phyloP scores from a whole-genome alignment of 208 protist species.

The Leishmania guyanensis region DNA sequence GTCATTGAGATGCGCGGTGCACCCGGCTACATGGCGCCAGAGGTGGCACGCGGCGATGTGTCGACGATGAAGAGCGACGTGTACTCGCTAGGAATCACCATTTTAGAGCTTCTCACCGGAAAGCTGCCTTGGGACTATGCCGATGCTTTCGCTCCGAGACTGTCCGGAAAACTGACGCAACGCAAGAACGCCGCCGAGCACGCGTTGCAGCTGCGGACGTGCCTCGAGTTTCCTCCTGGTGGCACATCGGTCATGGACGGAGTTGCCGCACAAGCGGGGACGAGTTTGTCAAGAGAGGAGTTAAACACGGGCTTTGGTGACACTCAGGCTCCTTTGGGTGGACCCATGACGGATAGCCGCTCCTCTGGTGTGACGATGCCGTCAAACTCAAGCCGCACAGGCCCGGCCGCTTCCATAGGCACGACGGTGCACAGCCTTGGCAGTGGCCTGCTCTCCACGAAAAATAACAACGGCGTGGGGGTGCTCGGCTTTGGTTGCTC shows the following conservation, averaged over 20 bases:
- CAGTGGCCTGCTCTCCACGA: not conserved
- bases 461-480: not conserved
- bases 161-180: not conserved
- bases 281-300: not conserved
- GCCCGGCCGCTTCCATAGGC: not conserved
- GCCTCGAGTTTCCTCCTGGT: not conserved
- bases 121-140: constrained; percentile 58
- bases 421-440: not conserved
- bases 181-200: not conserved
- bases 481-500: not conserved
- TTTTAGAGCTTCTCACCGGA: constrained; percentile 64
- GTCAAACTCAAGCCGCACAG: constrained; percentile 1
- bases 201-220: not conserved
- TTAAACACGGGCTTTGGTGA: not conserved
- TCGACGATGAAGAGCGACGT: constrained; percentile 64
- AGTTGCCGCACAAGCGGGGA: not conserved
- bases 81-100: constrained; percentile 63
- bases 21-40: constrained; percentile 79
- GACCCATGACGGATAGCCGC: not conserved
- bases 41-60: constrained; percentile 64
- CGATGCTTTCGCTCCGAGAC: not conserved
- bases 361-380: not conserved
- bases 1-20: constrained; percentile 75
- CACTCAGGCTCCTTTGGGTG: not conserved
- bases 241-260: not conserved